Conservation (phyloP, 345 rosid species). For the Balakata baccata region DNA sequence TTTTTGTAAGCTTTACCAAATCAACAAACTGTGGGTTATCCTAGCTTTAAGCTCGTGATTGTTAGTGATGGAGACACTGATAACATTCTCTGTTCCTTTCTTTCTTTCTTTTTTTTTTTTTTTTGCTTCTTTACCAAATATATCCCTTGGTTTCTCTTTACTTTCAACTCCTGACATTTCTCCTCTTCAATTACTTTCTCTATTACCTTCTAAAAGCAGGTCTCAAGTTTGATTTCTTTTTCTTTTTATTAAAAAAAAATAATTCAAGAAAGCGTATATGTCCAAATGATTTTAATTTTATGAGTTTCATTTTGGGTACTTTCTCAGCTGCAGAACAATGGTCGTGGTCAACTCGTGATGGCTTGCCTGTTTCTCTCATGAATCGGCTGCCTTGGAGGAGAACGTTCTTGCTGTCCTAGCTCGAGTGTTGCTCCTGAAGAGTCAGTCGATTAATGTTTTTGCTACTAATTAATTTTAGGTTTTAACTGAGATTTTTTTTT, state of each 20-base stretch:
- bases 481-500: not conserved
- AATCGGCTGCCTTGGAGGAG: slow-evolving; percentile 38
- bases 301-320: slow-evolving; percentile 32
- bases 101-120: no score
- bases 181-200: not conserved
- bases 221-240: slow-evolving; percentile 4
- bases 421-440: slow-evolving; percentile 65
- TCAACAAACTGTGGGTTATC: no score
- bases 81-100: no score
- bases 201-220: slow-evolving; percentile 30
- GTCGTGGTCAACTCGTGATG: slow-evolving; percentile 65
- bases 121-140: no score
- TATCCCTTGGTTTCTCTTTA: slow-evolving; percentile 27
- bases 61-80: no score
- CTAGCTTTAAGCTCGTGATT: no score
- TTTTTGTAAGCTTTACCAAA: no score
- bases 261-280: no score
- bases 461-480: not conserved
- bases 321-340: slow-evolving; percentile 37
- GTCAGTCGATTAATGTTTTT: slow-evolving; percentile 35
- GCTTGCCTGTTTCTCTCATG: slow-evolving; percentile 69
- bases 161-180: slow-evolving; percentile 23
- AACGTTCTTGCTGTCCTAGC: slow-evolving; percentile 42
- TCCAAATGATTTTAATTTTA: no score
- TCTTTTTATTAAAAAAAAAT: not conserved